phyloP scores from a whole-genome alignment of 768 basidiomycete species.

The Clitopilus hobsonii region DNA sequence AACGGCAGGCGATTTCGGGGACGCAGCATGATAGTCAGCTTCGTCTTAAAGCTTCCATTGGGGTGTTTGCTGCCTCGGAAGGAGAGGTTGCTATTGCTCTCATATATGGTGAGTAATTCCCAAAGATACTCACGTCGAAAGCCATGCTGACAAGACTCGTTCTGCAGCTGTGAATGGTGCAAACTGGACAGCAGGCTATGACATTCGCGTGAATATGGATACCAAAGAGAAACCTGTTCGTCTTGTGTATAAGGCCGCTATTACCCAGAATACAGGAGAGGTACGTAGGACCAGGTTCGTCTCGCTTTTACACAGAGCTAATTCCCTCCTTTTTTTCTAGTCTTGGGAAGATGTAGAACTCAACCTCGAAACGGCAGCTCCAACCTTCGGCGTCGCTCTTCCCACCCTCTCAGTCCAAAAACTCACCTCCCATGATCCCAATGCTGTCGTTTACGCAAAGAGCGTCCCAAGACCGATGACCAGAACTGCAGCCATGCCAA shows the following conservation, averaged over 20 bases:
- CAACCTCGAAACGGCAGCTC: constrained; percentile 37
- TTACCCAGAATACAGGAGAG: constrained; percentile 39
- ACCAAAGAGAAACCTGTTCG: constrained; percentile 31
- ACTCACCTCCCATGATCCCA: constrained; percentile 13
- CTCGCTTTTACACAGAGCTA: background rate
- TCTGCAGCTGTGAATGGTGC: constrained; percentile 34
- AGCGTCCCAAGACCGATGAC: too few species aligned
- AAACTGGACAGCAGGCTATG: constrained; percentile 34
- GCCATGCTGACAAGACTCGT: too few species aligned
- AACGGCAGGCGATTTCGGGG: constrained; percentile 10
- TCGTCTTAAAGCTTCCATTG: constrained; percentile 15
- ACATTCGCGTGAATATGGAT: constrained; percentile 39
- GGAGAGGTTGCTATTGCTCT: constrained; percentile 25
- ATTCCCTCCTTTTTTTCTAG: too few species aligned
- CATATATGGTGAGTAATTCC: constrained; percentile 20
- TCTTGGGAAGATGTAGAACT: constrained; percentile 35
- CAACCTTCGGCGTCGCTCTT: constrained; percentile 32
- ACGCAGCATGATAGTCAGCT: constrained; percentile 10
- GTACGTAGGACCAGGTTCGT: constrained; percentile 15
- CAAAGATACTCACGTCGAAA: too few species aligned
- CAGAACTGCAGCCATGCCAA: too few species aligned
- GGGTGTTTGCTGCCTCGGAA: constrained; percentile 19
- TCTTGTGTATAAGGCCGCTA: constrained; percentile 35
- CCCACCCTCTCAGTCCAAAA: constrained; percentile 32
- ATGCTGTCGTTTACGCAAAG: background rate